Evolutionary conservation across 176 grass and related monocot species (phyloP), one percentile per base, ranked within the genome.

Genomic region (Saccharum officinarum): DNA sequence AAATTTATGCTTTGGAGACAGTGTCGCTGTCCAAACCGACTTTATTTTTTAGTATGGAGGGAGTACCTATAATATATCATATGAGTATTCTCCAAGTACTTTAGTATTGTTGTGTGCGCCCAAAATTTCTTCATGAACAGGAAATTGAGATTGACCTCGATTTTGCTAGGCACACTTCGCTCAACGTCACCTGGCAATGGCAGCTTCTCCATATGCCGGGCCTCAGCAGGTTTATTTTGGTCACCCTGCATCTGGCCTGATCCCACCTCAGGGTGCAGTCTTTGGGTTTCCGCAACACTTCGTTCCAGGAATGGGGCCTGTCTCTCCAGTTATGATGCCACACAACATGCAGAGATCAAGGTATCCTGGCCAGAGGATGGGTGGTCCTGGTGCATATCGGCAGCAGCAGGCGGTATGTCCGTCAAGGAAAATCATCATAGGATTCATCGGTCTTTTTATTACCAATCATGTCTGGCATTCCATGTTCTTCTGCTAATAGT

Each of bases 101-200:
- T 49, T 49, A 16, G 4, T 50, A 15, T 50, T 49, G 46, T 49
- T 50, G 47, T 1, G 15, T 50, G 47, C 47, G 15, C 47, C 0
- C 55, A 60, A 60, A 22, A n/a, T 59, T n/a, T n/a, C 7, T 38
- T 25, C 1, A 28, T 63, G 11, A 14, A 6, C 10, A 28, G 8
- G 10, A 63, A 63, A 1, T 26, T 87, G 1, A 69, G 42, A 36
- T 6, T 49, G 16, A 23, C 1, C 11, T 83, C 22, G 0, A 45
- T 22, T 42, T 63, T 65, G 10, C 4, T 26, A 86, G 89, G 80
- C 83, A 37, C 69, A 92, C 89, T 94, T 91, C 77, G 69, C 86
- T 80, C 75, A 67, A 22, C 4, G 77, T 62, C 67, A 69, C 12
- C 28, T 26, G 34, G 82, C 64, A 41, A 73, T 88, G 52, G 5